phyloP scores from a whole-genome alignment of 2,329 filamentous ascomycete genomes.

The Xylariomycetidae sp. region DNA sequence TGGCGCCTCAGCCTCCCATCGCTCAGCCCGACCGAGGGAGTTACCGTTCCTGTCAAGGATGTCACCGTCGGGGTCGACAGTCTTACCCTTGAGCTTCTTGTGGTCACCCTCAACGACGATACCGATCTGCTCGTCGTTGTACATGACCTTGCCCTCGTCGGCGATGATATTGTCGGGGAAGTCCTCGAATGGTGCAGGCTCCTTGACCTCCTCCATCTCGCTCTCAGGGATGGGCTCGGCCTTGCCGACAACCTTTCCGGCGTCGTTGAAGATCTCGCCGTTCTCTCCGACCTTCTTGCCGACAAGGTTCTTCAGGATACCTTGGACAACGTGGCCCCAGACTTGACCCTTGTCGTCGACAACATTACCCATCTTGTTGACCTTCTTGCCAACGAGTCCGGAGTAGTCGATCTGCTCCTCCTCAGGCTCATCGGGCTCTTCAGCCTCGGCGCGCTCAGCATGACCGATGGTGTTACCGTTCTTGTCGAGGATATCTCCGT shows the following conservation, averaged over 20 bases:
- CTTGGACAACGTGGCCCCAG: conserved; percentile 60
- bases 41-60: conserved; percentile 65
- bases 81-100: conserved; percentile 59
- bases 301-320: conserved; percentile 58
- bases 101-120: conserved; percentile 60
- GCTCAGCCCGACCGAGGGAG: conserved; percentile 61
- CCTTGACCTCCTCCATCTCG: conserved; percentile 45
- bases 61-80: conserved; percentile 65
- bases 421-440: conserved; percentile 28
- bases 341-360: conserved; percentile 48
- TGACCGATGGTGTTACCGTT: conserved; percentile 30
- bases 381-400: conserved; percentile 46
- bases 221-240: conserved; percentile 58
- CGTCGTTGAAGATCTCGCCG: conserved; percentile 67
- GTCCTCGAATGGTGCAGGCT: conserved; percentile 51
- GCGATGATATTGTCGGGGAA: conserved; percentile 52
- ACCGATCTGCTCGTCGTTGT: conserved; percentile 52
- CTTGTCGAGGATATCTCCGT: conserved; percentile 33
- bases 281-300: conserved; percentile 61
- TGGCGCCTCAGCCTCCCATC: conserved; percentile 51
- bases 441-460: conserved; percentile 29
- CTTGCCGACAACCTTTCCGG: conserved; percentile 62
- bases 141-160: conserved; percentile 47
- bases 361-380: conserved; percentile 57
- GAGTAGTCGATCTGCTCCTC: conserved; percentile 40